Evolutionary conservation across 345 rosid species (phyloP).

Genomic region (Rhizophora mangle): DNA sequence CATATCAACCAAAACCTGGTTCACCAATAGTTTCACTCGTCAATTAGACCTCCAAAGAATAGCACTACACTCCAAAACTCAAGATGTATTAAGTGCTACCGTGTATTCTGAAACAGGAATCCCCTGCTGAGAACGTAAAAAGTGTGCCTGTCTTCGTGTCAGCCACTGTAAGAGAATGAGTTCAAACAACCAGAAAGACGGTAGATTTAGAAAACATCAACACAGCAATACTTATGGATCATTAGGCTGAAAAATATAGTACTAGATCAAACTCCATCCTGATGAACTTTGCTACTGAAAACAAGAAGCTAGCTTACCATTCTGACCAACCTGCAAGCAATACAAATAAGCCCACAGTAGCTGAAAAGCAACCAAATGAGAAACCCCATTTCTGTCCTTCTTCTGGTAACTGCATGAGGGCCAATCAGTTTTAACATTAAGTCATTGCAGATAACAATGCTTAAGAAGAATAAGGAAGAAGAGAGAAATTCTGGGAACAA

Average conservation of each 20-base stretch:
- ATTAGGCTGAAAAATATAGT: neutral
- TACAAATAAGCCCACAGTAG: slow-evolving; percentile 84
- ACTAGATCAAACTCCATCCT: neutral
- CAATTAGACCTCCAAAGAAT: neutral
- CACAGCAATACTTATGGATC: neutral
- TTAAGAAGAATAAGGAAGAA: neutral
- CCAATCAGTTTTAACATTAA: slow-evolving; percentile 8
- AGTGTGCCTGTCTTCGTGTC: slow-evolving; percentile 78
- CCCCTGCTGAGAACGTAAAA: slow-evolving; percentile 88
- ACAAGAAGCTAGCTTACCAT: slow-evolving; percentile 46
- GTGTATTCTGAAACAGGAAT: slow-evolving; percentile 91
- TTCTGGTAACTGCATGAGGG: slow-evolving; percentile 66
- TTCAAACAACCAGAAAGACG: no score
- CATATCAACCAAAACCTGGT: slow-evolving; percentile 91
- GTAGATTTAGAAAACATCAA: neutral
- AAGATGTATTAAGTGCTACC: slow-evolving; percentile 45
- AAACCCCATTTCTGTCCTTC: slow-evolving; percentile 97
- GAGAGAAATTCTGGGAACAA: neutral
- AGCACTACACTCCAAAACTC: neutral
- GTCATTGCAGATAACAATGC: slow-evolving; percentile 1
- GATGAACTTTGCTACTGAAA: neutral
- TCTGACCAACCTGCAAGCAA: slow-evolving; percentile 74
- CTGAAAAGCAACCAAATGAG: slow-evolving; percentile 94
- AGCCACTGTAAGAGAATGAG: slow-evolving; percentile 55
- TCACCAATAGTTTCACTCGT: slow-evolving; percentile 10